phyloP scores from a whole-genome alignment of 2,329 filamentous ascomycete genomes.

The Fusarium newnesense region DNA sequence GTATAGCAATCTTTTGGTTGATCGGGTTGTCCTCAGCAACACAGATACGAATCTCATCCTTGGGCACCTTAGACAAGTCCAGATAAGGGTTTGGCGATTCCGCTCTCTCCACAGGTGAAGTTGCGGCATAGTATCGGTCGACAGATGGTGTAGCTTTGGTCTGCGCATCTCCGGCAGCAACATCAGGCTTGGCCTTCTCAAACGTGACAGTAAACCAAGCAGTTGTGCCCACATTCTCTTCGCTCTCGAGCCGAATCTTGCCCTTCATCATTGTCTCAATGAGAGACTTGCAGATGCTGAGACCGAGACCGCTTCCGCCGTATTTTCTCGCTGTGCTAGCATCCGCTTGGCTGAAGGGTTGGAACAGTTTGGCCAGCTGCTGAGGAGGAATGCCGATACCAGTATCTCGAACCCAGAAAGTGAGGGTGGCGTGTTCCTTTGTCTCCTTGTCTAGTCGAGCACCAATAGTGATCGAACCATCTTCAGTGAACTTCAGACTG shows the following conservation, averaged over 20 bases:
- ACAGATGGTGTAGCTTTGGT: conserved; percentile 50
- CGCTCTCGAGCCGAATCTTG: conserved; percentile 82
- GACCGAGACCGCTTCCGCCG: conserved; percentile 87
- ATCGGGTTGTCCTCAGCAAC: conserved; percentile 96
- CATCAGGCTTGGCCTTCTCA: conserved; percentile 77
- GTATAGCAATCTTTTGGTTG: conserved; percentile 93
- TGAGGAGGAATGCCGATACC: conserved; percentile 90
- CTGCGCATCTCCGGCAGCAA: conserved; percentile 65
- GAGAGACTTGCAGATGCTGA: conserved; percentile 94
- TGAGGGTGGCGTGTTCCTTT: conserved; percentile 75
- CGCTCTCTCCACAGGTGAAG: conserved; percentile 51
- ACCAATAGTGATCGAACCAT: conserved; percentile 85
- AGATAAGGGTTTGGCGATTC: conserved; percentile 59
- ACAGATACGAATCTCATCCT: conserved; percentile 84
- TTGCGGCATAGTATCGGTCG: conserved; percentile 48
- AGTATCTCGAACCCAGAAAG: conserved; percentile 88
- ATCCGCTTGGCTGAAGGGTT: conserved; percentile 93
- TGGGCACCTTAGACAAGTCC: conserved; percentile 78
- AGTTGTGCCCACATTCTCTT: conserved; percentile 75
- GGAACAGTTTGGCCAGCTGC: conserved; percentile 85
- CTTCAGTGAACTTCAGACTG: conserved; percentile 92
- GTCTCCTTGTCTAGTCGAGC: conserved; percentile 79
- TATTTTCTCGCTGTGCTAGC: conserved; percentile 91
- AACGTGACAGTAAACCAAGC: conserved; percentile 87
- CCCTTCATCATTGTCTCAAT: conserved; percentile 94